A percentile compares a stretch with the other conserved stretches of the same genome.
Conservation (phyloP, 2,329 filamentous ascomycete species). For the Didymella arachidicola region DNA sequence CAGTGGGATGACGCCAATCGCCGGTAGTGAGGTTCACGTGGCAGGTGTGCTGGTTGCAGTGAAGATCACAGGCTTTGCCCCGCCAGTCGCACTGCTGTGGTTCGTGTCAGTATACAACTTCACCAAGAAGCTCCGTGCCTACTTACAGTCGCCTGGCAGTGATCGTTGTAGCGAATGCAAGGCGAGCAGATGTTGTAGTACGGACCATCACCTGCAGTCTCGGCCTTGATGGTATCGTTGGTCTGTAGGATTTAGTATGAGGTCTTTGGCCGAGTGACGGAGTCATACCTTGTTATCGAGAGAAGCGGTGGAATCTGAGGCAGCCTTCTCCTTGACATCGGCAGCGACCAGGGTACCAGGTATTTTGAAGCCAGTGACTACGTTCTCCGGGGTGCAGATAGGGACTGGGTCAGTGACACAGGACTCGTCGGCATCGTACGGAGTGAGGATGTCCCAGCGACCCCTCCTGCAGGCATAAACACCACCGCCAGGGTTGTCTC, state of each 20-base stretch:
- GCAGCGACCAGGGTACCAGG: not conserved
- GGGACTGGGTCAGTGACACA: not conserved
- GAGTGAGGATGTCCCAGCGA: not conserved
- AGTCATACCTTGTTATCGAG: not conserved
- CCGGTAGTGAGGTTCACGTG: conserved; percentile 4
- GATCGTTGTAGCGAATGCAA: not conserved
- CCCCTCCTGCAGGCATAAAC: conserved; percentile 8
- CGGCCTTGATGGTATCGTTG: not conserved
- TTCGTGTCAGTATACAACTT: not conserved
- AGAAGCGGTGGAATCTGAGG: not conserved
- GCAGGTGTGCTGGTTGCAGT: conserved; percentile 7
- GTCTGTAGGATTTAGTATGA: not conserved
- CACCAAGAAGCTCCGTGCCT: not conserved
- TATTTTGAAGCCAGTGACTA: not conserved
- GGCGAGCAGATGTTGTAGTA: conserved; percentile 2
- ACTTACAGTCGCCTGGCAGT: conserved; percentile 1
- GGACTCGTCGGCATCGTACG: not conserved
- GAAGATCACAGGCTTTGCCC: not conserved
- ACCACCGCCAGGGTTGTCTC: conserved; percentile 3
- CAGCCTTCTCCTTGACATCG: not conserved
- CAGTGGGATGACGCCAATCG: conserved; percentile 2
- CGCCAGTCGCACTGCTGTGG: conserved; percentile 3
- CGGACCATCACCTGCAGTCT: not conserved
- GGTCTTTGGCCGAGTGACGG: no score
- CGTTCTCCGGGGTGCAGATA: not conserved